These are phyloP conservation scores for Tolypocladium sp. DNA, from an alignment of 2,329 filamentous ascomycete genomes.

Conservation along the genomic window DNA sequence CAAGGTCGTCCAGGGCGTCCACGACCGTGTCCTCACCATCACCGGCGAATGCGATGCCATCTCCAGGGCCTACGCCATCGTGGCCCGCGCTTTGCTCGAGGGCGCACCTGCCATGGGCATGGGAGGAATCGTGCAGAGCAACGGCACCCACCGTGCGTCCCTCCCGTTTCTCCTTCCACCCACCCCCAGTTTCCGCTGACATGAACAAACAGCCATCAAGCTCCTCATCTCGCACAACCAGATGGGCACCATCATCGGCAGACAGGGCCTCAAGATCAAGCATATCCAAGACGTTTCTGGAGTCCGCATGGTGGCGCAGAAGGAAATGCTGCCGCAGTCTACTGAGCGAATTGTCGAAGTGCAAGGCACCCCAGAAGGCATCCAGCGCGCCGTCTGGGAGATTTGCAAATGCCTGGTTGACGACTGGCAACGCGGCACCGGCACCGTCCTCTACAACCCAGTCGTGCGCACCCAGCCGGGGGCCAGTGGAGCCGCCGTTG, in stretches of 20 bases:
- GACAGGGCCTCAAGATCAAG: conserved; percentile 97
- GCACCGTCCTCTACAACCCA: conserved; percentile 95
- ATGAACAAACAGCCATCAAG: conserved; percentile 63
- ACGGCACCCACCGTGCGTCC: conserved; percentile 79
- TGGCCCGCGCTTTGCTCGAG: conserved; percentile 83
- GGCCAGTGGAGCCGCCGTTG: conserved; percentile 35
- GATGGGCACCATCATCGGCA: conserved; percentile 98
- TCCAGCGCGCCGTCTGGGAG: conserved; percentile 95
- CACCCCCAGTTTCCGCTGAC: conserved; percentile 6
- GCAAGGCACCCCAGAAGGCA: conserved; percentile 87
- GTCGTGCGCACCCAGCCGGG: conserved; percentile 72
- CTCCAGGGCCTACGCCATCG: conserved; percentile 85
- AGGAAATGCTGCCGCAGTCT: conserved; percentile 98
- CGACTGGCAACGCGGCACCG: conserved; percentile 94
- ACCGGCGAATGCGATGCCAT: conserved; percentile 83
- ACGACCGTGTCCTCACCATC: conserved; percentile 93
- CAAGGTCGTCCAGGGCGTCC: conserved; percentile 96
- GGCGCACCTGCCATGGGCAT: conserved; percentile 93
- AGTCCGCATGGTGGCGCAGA: conserved; percentile 98
- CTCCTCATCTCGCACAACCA: conserved; percentile 98
- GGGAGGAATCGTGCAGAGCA: conserved; percentile 80
- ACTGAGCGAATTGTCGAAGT: conserved; percentile 97
- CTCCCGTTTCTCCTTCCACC: neutral
- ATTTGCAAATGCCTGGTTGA: conserved; percentile 98
- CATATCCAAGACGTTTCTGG: conserved; percentile 95